Conservation (phyloP, 1,284 basidiomycete genomes). For the Leccinum solheimii region DNA sequence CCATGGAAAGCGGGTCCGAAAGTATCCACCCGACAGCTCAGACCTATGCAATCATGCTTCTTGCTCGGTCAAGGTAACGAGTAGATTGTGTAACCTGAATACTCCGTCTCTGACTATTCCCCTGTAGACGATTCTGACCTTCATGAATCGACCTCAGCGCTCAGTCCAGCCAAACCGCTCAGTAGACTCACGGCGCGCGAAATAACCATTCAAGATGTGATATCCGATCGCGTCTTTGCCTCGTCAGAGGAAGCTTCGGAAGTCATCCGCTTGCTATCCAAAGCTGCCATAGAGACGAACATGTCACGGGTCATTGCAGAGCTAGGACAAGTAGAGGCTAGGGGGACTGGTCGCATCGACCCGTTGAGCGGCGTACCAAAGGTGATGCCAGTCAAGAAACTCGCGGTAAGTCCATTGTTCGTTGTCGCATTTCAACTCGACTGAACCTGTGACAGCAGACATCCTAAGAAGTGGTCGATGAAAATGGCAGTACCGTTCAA, state of each 20-base stretch:
- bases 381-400: too few relatives aligned
- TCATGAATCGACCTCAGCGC: slow-evolving; percentile 9
- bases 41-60: slow-evolving; percentile 69
- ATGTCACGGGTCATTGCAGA: slow-evolving; percentile 52
- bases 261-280: slow-evolving; percentile 57
- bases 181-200: slow-evolving; percentile 48
- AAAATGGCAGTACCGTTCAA: too few relatives aligned
- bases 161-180: slow-evolving; percentile 40
- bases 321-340: slow-evolving; percentile 52
- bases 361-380: too few relatives aligned
- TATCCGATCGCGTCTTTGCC: slow-evolving; percentile 57
- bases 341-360: too few relatives aligned
- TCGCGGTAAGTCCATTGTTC: too few relatives aligned
- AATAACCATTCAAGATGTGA: slow-evolving; percentile 52
- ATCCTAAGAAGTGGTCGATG: too few relatives aligned
- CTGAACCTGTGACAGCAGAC: too few relatives aligned
- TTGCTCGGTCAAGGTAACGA: slow-evolving; percentile 54
- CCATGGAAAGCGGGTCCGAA: slow-evolving; percentile 53
- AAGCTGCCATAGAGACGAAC: slow-evolving; percentile 58
- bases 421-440: too few relatives aligned
- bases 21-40: slow-evolving; percentile 51
- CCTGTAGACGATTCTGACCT: slow-evolving; percentile 39
- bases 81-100: neutral
- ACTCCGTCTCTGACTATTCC: slow-evolving; percentile 9
- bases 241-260: slow-evolving; percentile 54